phyloP scores from a whole-genome alignment of 1,284 basidiomycete genomes.

The Phylloporus gajari region DNA sequence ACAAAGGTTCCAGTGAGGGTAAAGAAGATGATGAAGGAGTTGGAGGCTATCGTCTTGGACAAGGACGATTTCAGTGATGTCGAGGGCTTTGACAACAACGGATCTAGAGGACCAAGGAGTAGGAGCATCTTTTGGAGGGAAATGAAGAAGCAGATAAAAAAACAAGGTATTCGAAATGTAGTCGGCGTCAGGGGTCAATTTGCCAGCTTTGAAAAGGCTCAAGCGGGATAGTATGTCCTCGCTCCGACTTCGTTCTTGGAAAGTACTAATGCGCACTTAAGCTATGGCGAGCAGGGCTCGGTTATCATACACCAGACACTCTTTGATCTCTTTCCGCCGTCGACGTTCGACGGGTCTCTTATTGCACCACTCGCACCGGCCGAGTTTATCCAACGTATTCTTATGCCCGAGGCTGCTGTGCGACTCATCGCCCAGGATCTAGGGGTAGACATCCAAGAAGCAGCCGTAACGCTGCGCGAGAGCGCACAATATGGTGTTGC shows the following conservation, averaged over 20 bases:
- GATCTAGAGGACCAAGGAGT: slow-evolving; percentile 50
- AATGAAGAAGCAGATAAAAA: too few relatives aligned
- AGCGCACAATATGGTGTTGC: slow-evolving; percentile 80
- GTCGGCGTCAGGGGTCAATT: too few relatives aligned
- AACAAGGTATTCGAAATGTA: too few relatives aligned
- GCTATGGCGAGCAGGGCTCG: slow-evolving; percentile 83
- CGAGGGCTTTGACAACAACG: slow-evolving; percentile 28
- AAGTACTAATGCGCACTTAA: slow-evolving; percentile 40
- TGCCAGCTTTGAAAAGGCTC: too few relatives aligned
- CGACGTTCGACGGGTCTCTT: slow-evolving; percentile 59
- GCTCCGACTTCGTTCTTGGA: slow-evolving; percentile 6
- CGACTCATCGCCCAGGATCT: slow-evolving; percentile 78
- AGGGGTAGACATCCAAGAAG: slow-evolving; percentile 55
- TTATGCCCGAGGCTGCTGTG: slow-evolving; percentile 80
- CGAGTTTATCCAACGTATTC: slow-evolving; percentile 77
- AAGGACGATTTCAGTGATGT: slow-evolving; percentile 45
- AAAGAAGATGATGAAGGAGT: slow-evolving; percentile 52
- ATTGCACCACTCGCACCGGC: slow-evolving; percentile 71
- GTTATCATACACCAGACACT: slow-evolving; percentile 81
- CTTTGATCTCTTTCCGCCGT: slow-evolving; percentile 76
- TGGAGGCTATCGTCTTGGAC: slow-evolving; percentile 64
- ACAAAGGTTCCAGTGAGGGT: slow-evolving; percentile 62
- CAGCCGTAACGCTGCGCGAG: slow-evolving; percentile 69
- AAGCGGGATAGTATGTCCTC: slow-evolving; percentile 80
- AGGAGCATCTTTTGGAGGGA: slow-evolving; percentile 75